Conservation (phyloP, 495 filamentous ascomycete species). For the Lasiosphaeria hispida region DNA sequence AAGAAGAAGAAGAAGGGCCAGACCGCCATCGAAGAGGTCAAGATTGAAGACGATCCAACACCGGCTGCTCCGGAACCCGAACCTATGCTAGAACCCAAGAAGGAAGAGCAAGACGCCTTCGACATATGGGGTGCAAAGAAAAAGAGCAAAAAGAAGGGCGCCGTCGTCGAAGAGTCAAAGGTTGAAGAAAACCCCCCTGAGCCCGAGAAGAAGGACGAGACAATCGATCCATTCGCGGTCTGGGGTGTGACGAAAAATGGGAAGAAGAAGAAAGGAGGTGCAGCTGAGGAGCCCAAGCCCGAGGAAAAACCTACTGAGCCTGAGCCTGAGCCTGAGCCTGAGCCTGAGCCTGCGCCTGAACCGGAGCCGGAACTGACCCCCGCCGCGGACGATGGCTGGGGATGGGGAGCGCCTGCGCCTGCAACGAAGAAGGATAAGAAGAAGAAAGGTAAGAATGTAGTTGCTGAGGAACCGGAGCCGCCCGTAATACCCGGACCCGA, state of each 20-base stretch:
- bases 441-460: constrained; percentile 18
- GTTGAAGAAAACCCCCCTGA: constrained; percentile 8
- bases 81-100: constrained; percentile 7
- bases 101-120: constrained; percentile 19
- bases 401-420: neutral
- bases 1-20: constrained; percentile 34
- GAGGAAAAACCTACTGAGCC: constrained; percentile 17
- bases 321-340: constrained; percentile 13
- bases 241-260: constrained; percentile 31
- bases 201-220: constrained; percentile 13
- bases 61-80: constrained; percentile 5
- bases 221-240: constrained; percentile 18
- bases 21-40: constrained; percentile 12
- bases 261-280: constrained; percentile 32
- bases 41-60: constrained; percentile 14
- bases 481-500: neutral
- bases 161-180: constrained; percentile 23
- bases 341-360: neutral
- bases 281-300: constrained; percentile 13
- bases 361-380: neutral
- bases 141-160: constrained; percentile 28
- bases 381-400: constrained; percentile 15
- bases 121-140: constrained; percentile 20
- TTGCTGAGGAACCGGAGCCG: constrained; percentile 2
- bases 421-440: constrained; percentile 15